A percentile compares a stretch with the other conserved stretches of the same genome.
phyloP scores from a whole-genome alignment of 345 rosid species.

The Excoecaria cochinchinensis region DNA sequence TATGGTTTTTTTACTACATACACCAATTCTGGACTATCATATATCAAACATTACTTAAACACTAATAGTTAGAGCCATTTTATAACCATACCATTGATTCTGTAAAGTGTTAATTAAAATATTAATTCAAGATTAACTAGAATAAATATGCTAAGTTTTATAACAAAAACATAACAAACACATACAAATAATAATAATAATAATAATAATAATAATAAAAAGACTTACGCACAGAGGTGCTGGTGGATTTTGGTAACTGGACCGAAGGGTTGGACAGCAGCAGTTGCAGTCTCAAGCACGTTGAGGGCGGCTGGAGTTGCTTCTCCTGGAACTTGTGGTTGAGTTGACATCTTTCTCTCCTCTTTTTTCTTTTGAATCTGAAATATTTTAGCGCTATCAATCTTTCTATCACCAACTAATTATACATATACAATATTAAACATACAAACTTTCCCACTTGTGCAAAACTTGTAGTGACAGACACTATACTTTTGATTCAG shows the following conservation, averaged over 20 bases:
- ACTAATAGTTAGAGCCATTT: too few relatives aligned
- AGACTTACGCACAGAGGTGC: slow-evolving; percentile 78
- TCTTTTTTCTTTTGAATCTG: background rate
- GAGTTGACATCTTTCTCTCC: slow-evolving; percentile 28
- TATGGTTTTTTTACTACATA: too few relatives aligned
- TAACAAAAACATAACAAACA: too few relatives aligned
- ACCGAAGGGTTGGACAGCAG: slow-evolving; percentile 57
- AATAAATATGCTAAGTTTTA: too few relatives aligned
- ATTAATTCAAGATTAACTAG: too few relatives aligned
- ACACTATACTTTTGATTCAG: background rate
- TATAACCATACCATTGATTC: too few relatives aligned
- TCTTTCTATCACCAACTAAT: too few relatives aligned
- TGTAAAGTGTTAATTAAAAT: too few relatives aligned
- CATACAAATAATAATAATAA: background rate
- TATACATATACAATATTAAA: background rate
- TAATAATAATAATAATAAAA: background rate
- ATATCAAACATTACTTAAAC: too few relatives aligned
- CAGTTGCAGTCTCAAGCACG: slow-evolving; percentile 59
- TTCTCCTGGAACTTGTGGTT: slow-evolving; percentile 59
- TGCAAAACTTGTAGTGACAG: slow-evolving; percentile 12
- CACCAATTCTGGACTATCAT: too few relatives aligned
- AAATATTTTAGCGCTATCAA: background rate
- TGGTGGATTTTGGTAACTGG: slow-evolving; percentile 71
- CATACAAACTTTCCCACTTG: background rate
- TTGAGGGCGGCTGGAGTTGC: slow-evolving; percentile 47